Base-by-base conservation (phyloP, 2,329 filamentous ascomycete genomes). In the Aureobasidium sp. region DNA sequence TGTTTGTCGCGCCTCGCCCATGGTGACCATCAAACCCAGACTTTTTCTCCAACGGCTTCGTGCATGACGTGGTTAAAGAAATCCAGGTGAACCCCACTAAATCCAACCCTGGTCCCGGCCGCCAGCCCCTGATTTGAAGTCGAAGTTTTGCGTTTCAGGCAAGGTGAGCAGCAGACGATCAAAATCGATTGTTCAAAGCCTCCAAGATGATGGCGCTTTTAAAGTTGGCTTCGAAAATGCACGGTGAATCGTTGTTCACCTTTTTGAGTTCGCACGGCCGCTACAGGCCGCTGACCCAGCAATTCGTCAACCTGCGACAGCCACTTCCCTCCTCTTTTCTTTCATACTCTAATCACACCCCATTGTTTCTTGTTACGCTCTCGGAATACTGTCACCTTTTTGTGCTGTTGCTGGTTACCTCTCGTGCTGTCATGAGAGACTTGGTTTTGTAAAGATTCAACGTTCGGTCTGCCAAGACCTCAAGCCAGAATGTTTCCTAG, bases 251-350 rank as follows among this genome's bases (percentile, higher is more conserved):
- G 54, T 45, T 30, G 53, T 16, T 7, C 41, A 37, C 25, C 53
- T 58, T 58, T 58, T 37, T 58, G 36, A 58, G 50, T 54, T 54
- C 7, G 29, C 50, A 30, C 37, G 50, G 50, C 37, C 37, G 50
- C 37, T n/a, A 54, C 50, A 37, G 37, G 37, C 36, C 25, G 41
- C 50, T 37, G 14, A 32, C 39, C 39, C 53, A 55, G 25, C 30
- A 27, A 44, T 45, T 36, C 53, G 39, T 57, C 34, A 45, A 57
- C n/a, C 30, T 21, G 51, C 51, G 51, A 45, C 53, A 27, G 39
- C 53, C 53, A 44, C 51, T 55, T 44, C 25, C 51, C 37, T 53
- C 45, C 29, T 27, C 39, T 57, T 57, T 57, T 42, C 50, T 27
- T 54, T 32, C 16, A n/a, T 57, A 45, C 53, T 25, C 37, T 25